These are phyloP conservation scores for Chaetothyriales sp. DNA, from an alignment of 2,329 filamentous ascomycete species.

Conservation along the genomic window DNA sequence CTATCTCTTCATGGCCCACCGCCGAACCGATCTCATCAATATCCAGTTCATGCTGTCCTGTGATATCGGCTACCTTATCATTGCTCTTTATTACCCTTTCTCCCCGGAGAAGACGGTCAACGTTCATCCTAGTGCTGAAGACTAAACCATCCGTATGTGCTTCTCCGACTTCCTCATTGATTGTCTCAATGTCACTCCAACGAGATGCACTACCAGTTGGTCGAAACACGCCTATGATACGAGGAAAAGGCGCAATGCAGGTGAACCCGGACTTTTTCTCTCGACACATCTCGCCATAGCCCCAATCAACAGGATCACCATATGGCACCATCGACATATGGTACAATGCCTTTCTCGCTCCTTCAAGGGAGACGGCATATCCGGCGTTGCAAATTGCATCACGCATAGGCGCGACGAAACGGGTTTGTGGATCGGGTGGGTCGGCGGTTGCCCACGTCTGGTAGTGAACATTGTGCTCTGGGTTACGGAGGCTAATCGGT, in stretches of 20 bases:
- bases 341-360: slow-evolving; percentile 27
- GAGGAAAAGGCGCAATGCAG: slow-evolving; percentile 32
- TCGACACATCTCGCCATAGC: slow-evolving; percentile 35
- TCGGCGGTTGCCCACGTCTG: slow-evolving; percentile 7
- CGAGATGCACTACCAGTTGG: slow-evolving; percentile 24
- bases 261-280: slow-evolving; percentile 21
- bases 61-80: neutral
- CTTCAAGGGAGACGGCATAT: slow-evolving; percentile 27
- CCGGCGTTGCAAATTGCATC: slow-evolving; percentile 25
- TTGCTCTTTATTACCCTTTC: neutral
- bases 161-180: slow-evolving; percentile 10
- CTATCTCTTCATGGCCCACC: neutral
- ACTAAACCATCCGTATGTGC: slow-evolving; percentile 14
- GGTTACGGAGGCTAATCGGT: slow-evolving; percentile 6
- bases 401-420: slow-evolving; percentile 24
- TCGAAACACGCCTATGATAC: slow-evolving; percentile 36
- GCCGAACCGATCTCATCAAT: slow-evolving; percentile 1
- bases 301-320: slow-evolving; percentile 29
- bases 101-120: slow-evolving; percentile 15
- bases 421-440: slow-evolving; percentile 24
- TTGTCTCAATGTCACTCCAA: slow-evolving; percentile 20
- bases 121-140: slow-evolving; percentile 19
- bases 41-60: neutral
- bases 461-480: slow-evolving; percentile 10
- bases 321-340: slow-evolving; percentile 20